Evolutionary conservation across 164 flowering plant species (phyloP).

Genomic region (Chloranthus sessilifolius): DNA sequence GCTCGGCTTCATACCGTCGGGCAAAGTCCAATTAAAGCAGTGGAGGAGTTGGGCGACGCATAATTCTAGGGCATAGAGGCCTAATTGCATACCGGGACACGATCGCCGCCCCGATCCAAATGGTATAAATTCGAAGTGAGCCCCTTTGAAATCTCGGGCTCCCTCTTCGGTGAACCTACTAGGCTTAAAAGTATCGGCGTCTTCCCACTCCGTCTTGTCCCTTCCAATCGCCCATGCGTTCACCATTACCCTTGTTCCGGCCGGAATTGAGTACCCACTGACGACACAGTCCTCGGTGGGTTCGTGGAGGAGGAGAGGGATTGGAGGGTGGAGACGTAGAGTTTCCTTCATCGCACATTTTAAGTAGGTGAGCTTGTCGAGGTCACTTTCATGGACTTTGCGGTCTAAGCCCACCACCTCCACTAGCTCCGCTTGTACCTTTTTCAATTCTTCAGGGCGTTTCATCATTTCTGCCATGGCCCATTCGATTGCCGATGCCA

Average conservation of each 20-base stretch:
- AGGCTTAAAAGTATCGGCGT: constrained; percentile 52
- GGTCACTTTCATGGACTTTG: constrained; percentile 50
- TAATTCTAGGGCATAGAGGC: constrained; percentile 55
- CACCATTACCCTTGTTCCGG: constrained; percentile 51
- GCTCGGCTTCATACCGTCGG: constrained; percentile 77
- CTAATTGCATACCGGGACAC: constrained; percentile 88
- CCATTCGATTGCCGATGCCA: constrained; percentile 91
- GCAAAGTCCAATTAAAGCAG: constrained; percentile 68
- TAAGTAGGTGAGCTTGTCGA: constrained; percentile 60
- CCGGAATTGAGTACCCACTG: constrained; percentile 62
- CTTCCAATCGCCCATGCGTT: constrained; percentile 73
- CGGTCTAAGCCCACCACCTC: constrained; percentile 57
- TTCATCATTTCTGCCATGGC: constrained; percentile 73
- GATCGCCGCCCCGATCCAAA: constrained; percentile 90
- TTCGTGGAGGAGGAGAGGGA: constrained; percentile 82
- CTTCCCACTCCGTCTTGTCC: constrained; percentile 56
- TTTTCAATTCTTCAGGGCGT: constrained; percentile 49
- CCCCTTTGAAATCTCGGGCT: constrained; percentile 61
- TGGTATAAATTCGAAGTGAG: constrained; percentile 70
- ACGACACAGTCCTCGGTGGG: constrained; percentile 56
- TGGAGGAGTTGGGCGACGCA: constrained; percentile 66
- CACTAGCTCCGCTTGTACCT: constrained; percentile 56
- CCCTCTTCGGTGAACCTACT: constrained; percentile 41
- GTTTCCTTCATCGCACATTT: constrained; percentile 55
- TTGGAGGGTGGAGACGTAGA: constrained; percentile 85